phyloP scores from a whole-genome alignment of 164 flowering plant genomes.

The Echeveria elegans region DNA sequence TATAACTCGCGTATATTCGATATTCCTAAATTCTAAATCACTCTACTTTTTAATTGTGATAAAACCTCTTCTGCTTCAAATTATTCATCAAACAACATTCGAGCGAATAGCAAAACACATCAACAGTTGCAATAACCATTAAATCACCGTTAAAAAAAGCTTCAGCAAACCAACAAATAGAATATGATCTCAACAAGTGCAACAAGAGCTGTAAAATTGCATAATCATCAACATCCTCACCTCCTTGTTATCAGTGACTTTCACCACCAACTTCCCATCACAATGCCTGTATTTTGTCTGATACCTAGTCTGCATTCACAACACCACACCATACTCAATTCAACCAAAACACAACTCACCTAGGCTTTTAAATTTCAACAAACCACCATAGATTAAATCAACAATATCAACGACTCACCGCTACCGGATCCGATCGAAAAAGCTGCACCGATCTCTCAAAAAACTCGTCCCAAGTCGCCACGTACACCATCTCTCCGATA shows the following conservation, averaged over 20 bases:
- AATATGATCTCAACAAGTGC: neutral
- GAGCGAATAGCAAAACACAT: too few species aligned
- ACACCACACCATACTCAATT: constrained; percentile 3
- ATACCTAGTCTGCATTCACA: constrained; percentile 52
- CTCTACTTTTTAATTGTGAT: too few species aligned
- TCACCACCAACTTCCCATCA: constrained; percentile 92
- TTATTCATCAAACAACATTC: too few species aligned
- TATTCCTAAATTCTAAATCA: too few species aligned
- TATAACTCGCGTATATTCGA: too few species aligned
- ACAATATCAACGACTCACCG: constrained; percentile 39
- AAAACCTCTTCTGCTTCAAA: too few species aligned
- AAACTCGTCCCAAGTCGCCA: constrained; percentile 88
- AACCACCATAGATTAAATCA: neutral
- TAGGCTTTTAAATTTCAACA: neutral
- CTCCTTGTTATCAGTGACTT: constrained; percentile 88
- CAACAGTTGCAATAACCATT: too few species aligned
- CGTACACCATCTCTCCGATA: constrained; percentile 57
- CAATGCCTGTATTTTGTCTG: constrained; percentile 78
- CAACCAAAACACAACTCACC: neutral
- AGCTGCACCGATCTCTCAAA: constrained; percentile 80
- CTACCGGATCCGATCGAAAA: constrained; percentile 75
- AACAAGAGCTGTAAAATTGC: neutral
- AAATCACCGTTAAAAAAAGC: too few species aligned
- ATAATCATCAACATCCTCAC: constrained; percentile 20
- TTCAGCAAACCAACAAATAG: too few species aligned